Evolutionary conservation across 164 flowering plant species (phyloP), one percentile per base, ranked within the genome.

Genomic region (Tinospora cordifolia): DNA sequence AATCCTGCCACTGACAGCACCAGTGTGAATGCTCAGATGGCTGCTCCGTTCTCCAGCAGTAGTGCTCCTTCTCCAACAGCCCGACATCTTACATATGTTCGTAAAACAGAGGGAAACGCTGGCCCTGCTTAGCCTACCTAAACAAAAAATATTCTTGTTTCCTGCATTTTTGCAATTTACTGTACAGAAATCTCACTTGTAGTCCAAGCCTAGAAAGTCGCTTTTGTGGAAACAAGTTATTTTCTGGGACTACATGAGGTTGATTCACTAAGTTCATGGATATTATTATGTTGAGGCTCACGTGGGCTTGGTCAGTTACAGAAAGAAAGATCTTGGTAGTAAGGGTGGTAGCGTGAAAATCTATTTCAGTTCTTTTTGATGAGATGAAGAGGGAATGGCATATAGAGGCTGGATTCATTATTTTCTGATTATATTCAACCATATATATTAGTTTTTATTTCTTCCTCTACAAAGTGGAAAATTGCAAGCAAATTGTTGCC

Each of bases 21-120:
- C 27, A 27, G 26, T 13, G 54, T 40, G 17, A 62, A 58, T 63
- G 34, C 44, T 63, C 75, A 81, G 34, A 73, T 63, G 77, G 80
- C 79, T 67, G 73, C 75, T 57, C 8, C 77, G 13, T 40, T 44
- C 25, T 15, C 80, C 27, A 77, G 68, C 63, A 76, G 41, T 66
- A 47, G n/a, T 57, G 57, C 73, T 62, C 72, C 82, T 30, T 69
- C 82, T 22, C 81, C 84, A 13, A 58, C 81, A 62, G 30, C 77
- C 44, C 84, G 93, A 21, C 79, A 83, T 67, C 87, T 87, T 44
- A 90, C 91, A 40, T 88, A 90, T 75, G 81, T 90, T 67, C 84
- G 96, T 59, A 69, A 86, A 40, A 67, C 80, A 62, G 84, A 70
- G 60, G 84, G 76, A 24, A 76, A 60, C 67, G 22, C 73, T 0